These are phyloP conservation scores for Barnettozyma populi DNA, from an alignment of 805 yeast genomes.

Conservation along the genomic window DNA sequence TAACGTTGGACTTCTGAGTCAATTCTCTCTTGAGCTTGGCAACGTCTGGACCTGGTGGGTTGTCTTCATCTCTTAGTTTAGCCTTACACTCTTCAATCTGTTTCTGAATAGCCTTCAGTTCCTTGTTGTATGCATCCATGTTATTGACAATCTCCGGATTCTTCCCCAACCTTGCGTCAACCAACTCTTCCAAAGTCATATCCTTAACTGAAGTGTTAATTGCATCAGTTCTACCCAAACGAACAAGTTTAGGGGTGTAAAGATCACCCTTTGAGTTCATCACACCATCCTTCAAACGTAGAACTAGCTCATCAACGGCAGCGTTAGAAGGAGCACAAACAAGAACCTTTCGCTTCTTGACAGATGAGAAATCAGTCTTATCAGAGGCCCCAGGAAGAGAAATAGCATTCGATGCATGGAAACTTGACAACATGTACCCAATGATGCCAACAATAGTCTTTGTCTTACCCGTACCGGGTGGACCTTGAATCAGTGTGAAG, in stretches of 20 bases:
- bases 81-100: conserved; percentile 21
- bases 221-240: conserved; percentile 88
- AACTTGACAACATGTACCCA: conserved; percentile 61
- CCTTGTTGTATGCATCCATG: conserved; percentile 48
- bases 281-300: conserved; percentile 75
- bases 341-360: conserved; percentile 48
- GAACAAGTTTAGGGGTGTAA: conserved; percentile 63
- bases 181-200: conserved; percentile 78
- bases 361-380: conserved; percentile 18
- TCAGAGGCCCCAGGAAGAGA: conserved; percentile 24
- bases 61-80: conserved; percentile 21
- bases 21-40: conserved; percentile 50
- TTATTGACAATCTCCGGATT: conserved; percentile 23
- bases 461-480: conserved; percentile 99
- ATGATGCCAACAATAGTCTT: conserved; percentile 91
- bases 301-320: conserved; percentile 91
- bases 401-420: conserved; percentile 25
- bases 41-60: conserved; percentile 39
- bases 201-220: conserved; percentile 78
- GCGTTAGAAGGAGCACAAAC: conserved; percentile 99
- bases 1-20: conserved; percentile 55
- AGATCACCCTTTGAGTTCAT: conserved; percentile 45
- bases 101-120: conserved; percentile 25
- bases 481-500: conserved; percentile 92
- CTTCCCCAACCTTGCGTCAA: conserved; percentile 42